Base-by-base conservation (phyloP, 1,284 basidiomycete genomes). In the Sanghuangporus weigelae region DNA sequence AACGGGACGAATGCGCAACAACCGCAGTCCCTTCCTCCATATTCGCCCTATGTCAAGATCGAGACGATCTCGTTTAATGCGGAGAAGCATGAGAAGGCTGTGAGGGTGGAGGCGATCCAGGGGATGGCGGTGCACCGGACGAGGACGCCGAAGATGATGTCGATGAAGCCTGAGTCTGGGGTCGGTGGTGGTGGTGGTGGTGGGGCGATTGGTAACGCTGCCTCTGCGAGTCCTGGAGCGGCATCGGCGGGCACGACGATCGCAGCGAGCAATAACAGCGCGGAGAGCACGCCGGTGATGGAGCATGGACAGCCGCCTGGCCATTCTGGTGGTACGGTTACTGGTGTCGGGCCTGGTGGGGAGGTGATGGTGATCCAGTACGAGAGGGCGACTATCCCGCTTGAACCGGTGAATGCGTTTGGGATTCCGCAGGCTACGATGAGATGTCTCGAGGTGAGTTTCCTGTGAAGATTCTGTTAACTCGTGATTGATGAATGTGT, bases 351-450 rank as follows among this genome's bases (percentile, higher is more conserved):
- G 48, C 26, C 69, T 71, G 66, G 67, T 44, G 82, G 82, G 35
- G 82, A 89, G 67, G 83, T 83, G 10, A 75, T 82, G 65, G 73
- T 84, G 46, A 73, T 84, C 46, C 67, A 79, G 53, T 83, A 88
- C 59, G 83, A 85, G n/a, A 77, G 76, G 44, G 86, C 81, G 26
- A 77, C 77, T 31, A 81, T 91, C 67, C 90, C 90, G 14, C 81
- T 82, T 7, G 90, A 91, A 70, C 90, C 90, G 5, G 87, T 92
- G 60, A 92, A 92, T 69, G 87, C 87, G 38, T 92, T 92, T 74
- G 90, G 90, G 2, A 90, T 92, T 60, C 90, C 90, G 2, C 90
- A 92, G 71, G 89, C 89, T 2, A 91, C 90, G 19, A 92, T 92
- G 90, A 79, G 90, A 64, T 91, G 90, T 79, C 76, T 92, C 38